These are phyloP conservation scores for Fusarium musae DNA, from an alignment of 2,329 filamentous ascomycete genomes.

Conservation along the genomic window DNA sequence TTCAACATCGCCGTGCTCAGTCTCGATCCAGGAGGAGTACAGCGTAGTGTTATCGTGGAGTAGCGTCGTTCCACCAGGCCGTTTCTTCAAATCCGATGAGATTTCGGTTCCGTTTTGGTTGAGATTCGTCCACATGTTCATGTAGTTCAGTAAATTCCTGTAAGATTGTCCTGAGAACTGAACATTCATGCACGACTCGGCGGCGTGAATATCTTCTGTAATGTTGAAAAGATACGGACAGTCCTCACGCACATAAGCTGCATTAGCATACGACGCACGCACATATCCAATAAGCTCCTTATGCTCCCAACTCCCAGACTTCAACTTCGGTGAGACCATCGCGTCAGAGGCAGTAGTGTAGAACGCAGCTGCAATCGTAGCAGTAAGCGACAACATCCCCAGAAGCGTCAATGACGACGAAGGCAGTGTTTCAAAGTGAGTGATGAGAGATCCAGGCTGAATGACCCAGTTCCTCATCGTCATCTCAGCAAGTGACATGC, in stretches of 20 bases:
- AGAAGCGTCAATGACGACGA: conserved; percentile 73
- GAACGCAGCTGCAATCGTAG: conserved; percentile 73
- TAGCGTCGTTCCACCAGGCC: conserved; percentile 71
- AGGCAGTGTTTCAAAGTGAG: conserved; percentile 72
- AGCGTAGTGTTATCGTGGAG: conserved; percentile 80
- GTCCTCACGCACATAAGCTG: conserved; percentile 61
- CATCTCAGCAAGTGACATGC: conserved; percentile 80
- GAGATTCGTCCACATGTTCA: conserved; percentile 64
- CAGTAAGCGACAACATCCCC: conserved; percentile 71
- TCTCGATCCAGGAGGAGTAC: conserved; percentile 74
- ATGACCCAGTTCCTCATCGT: conserved; percentile 79
- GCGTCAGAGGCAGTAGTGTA: conserved; percentile 83
- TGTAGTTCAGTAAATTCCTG: conserved; percentile 74
- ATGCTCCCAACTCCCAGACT: conserved; percentile 63
- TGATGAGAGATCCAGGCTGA: conserved; percentile 77
- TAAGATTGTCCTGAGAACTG: conserved; percentile 76
- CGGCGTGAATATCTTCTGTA: conserved; percentile 54
- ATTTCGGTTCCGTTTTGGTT: conserved; percentile 56
- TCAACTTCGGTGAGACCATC: conserved; percentile 78
- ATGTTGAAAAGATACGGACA: conserved; percentile 71
- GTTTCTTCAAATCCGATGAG: conserved; percentile 52
- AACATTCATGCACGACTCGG: conserved; percentile 73
- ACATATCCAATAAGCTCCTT: conserved; percentile 66
- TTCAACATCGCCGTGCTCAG: conserved; percentile 62
- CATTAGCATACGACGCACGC: conserved; percentile 71